Percentiles rank a stretch among this genome's conserved stretches.
Evolutionary conservation across 495 filamentous ascomycete species (phyloP).

Genomic region (Hypoxylon lienhwacheense): DNA sequence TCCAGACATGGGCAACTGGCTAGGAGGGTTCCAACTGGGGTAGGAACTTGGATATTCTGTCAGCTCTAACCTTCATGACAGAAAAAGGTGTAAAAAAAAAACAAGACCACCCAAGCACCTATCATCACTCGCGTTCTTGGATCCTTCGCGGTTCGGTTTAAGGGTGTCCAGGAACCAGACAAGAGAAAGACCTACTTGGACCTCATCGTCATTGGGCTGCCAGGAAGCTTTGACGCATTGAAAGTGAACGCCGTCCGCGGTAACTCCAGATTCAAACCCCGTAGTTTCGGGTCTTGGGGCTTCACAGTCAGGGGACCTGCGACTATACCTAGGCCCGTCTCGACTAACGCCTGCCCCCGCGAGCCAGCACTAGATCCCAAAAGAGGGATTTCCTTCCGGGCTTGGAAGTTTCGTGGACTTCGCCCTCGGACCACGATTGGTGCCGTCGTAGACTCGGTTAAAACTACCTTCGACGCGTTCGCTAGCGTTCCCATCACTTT

Average conservation of each 20-base stretch:
- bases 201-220: constrained; percentile 56
- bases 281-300: constrained; percentile 51
- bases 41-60: constrained; percentile 41
- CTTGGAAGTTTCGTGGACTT: constrained; percentile 78
- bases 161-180: constrained; percentile 4
- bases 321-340: constrained; percentile 51
- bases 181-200: constrained; percentile 49
- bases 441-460: constrained; percentile 71
- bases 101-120: background rate
- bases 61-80: constrained; percentile 8
- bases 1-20: constrained; percentile 41
- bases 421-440: constrained; percentile 78
- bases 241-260: constrained; percentile 57
- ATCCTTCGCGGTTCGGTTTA: too few relatives aligned
- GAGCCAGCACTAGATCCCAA: constrained; percentile 70
- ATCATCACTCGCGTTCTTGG: background rate
- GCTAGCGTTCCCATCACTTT: constrained; percentile 72
- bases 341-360: constrained; percentile 56
- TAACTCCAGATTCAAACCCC: constrained; percentile 51
- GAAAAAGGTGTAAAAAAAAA: background rate
- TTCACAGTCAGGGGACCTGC: constrained; percentile 53
- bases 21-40: constrained; percentile 47
- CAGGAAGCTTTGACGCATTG: constrained; percentile 55
- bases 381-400: constrained; percentile 73
- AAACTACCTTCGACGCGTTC: constrained; percentile 66